Evolutionary conservation across 176 grass and related monocot genomes (phyloP).

Genomic region (Oryza glumipatula): DNA sequence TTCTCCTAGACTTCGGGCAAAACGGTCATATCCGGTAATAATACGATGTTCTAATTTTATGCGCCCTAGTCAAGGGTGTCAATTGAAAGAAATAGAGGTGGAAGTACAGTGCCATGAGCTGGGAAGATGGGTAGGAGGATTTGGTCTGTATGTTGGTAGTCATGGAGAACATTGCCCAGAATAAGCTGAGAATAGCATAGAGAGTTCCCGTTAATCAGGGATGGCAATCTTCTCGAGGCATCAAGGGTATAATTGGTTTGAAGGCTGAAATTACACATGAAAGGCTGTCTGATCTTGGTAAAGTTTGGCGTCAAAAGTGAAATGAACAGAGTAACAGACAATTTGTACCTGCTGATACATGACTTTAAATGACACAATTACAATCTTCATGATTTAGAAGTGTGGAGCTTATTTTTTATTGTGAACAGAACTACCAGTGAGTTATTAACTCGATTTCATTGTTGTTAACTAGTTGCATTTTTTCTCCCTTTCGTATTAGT

Average conservation of each 20-base stretch:
- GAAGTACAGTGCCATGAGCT: not conserved
- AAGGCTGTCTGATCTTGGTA: not conserved
- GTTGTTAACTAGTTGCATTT: not conserved
- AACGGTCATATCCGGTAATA: not conserved
- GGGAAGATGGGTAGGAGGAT: not conserved
- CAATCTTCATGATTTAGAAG: not conserved
- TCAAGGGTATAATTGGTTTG: not conserved
- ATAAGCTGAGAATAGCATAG: constrained; percentile 6
- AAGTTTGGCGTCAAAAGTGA: not conserved
- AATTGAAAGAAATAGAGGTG: not conserved
- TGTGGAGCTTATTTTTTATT: not conserved
- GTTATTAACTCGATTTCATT: not conserved
- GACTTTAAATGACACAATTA: not conserved
- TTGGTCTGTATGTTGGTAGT: not conserved
- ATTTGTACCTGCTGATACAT: not conserved
- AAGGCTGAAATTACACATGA: not conserved
- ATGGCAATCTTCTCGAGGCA: not conserved
- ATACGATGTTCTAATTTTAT: not conserved
- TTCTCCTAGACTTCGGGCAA: not conserved
- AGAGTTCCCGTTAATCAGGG: not conserved
- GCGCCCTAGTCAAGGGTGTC: not conserved
- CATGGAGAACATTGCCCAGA: not conserved
- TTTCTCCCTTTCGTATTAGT: not conserved
- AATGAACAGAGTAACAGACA: not conserved
- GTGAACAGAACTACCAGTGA: not conserved